Base-by-base conservation (phyloP, 2,329 filamentous ascomycete genomes). In the Fusarium abutilonis region DNA sequence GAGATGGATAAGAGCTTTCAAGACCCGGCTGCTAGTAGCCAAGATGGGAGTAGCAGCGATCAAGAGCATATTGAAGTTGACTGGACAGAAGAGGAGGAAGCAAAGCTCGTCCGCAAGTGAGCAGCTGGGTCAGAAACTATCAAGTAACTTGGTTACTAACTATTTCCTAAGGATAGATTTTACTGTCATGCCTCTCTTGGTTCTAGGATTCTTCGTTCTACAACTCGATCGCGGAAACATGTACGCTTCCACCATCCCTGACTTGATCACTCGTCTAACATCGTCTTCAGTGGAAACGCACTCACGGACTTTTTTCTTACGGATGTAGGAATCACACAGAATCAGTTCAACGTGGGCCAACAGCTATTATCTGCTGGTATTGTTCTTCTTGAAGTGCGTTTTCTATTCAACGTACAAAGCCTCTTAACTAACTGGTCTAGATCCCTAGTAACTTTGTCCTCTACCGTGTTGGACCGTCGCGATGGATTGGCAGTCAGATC, bases 321-420 rank as follows among this genome's bases (percentile, higher is more conserved):
- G 19, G 81, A 83, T 57, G 74, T 83, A 9, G 71, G 74, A 9
- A 78, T 83, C 50, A 79, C 75, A 2, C 79, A 80, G 11, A 77
- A 81, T 52, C 78, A 83, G 52, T 77, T 81, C 65, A 83, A 82
- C 21, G 72, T 81, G 26, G 80, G 80, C 6, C 76, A 79, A 13
- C 78, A 81, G 58, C 70, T 83, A 28, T 67, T 82, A 1, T 81
- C 79, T 0, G 71, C 77, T 0, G 80, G 80, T 4, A 82, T 82
- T 34, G 79, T 82, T 4, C 65, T 82, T 4, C 70, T 75, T 11
- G 73, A 79, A 48, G 71, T 72, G 32, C 32, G 46, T 23, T 19
- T 31, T 13, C 2, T 28, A 28, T 8, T 3, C 26, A 28, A 4
- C 10, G 26, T 8, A 7, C 13, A 3, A 4, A 19, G 19, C 19